Evolutionary conservation across 2,329 filamentous ascomycete genomes (phyloP), one percentile per base, ranked within the genome.

Genomic region (Lecanicillium sp.): DNA sequence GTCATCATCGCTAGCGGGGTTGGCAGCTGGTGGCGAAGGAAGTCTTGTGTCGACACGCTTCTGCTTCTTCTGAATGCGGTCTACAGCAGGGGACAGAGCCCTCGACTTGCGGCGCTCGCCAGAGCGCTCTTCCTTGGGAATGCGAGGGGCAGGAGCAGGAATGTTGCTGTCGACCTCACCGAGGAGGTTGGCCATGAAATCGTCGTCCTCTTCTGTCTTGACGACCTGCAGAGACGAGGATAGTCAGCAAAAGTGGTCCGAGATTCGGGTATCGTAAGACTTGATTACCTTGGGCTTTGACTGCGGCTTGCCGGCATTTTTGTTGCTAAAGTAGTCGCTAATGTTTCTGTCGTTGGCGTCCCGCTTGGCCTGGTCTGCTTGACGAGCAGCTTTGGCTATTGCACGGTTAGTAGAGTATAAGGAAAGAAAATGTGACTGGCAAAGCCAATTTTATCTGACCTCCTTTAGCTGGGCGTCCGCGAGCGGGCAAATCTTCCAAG

Each of bases 321-420:
- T 85, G 22, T 25, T 25, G 49, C 76, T 90, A 58, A 98, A 96
- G 63, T 94, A 98, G 53, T 94, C 90, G 62, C 83, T 88, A 56
- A 98, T 96, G 50, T 88, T 84, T 54, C 85, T 84, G 60, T 94
- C 88, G 48, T 88, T 86, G 58, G 85, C 88, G 51, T 94, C 85
- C 53, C 83, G 78, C 57, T 85, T 84, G 42, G 87, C 80, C 47
- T 85, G 80, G 42, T 95, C 88, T 49, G 94, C 86, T 52, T 95
- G 85, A 13, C 83, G 83, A 59, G 86, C 89, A 51, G 88, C 77
- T 62, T 95, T 96, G 46, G 81, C 84, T 89, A 46, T 30, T 29
- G 7, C 9, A 6, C 6, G 11, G 22, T 25, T 25, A 25, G 22
- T 11, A 25, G 22, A 25, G 22, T 11, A 25, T 11, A 25, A 6